These are phyloP conservation scores for Annona cherimola DNA, from an alignment of 164 flowering plant species.

Conservation along the genomic window DNA sequence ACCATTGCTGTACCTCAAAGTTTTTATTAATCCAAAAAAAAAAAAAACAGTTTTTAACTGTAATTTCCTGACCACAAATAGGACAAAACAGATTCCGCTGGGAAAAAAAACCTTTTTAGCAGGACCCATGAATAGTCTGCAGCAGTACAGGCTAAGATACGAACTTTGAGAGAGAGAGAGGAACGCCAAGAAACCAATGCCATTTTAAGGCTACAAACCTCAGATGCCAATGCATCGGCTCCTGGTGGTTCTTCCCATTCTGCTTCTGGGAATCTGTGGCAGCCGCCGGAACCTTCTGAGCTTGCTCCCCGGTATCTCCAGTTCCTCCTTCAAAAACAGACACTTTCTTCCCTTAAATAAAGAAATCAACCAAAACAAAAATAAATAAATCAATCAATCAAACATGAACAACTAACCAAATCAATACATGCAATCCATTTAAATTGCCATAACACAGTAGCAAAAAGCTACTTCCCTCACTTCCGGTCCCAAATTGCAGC, in stretches of 20 bases:
- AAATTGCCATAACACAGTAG: background rate
- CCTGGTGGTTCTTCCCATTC: constrained; percentile 74
- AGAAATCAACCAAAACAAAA: background rate
- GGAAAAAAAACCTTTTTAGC: too few relatives aligned
- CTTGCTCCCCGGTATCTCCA: constrained; percentile 52
- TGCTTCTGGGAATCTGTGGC: constrained; percentile 51
- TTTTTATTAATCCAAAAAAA: too few relatives aligned
- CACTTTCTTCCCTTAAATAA: constrained; percentile 2
- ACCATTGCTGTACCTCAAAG: too few relatives aligned
- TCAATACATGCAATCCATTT: too few relatives aligned
- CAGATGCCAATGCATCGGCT: constrained; percentile 85
- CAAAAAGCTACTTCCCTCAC: background rate
- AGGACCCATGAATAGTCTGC: too few relatives aligned
- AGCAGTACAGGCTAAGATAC: too few relatives aligned
- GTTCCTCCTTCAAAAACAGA: constrained; percentile 33
- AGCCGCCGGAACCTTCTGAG: constrained; percentile 39
- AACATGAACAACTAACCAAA: background rate
- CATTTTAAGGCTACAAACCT: constrained; percentile 35
- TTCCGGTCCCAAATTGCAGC: background rate
- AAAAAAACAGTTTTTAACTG: too few relatives aligned
- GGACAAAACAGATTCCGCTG: too few relatives aligned
- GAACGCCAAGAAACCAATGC: background rate
- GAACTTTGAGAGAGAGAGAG: background rate
- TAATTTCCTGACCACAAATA: too few relatives aligned
- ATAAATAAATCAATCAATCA: background rate